Evolutionary conservation across 2,329 filamentous ascomycete species (phyloP).

Genomic region (Harringtonia lauricola): DNA sequence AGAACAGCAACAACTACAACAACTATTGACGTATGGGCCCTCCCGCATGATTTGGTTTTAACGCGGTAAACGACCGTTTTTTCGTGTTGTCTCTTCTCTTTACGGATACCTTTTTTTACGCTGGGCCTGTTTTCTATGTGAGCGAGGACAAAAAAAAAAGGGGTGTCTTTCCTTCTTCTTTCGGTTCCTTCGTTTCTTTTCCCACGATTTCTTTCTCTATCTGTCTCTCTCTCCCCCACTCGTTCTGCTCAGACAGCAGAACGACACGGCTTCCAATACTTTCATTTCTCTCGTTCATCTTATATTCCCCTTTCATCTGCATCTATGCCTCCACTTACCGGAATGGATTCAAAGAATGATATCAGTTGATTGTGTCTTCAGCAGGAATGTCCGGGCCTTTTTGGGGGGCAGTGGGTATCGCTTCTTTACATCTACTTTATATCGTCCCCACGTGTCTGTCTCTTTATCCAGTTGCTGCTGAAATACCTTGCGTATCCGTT

Average conservation of each 20-base stretch:
- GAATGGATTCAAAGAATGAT: conserved; percentile 2
- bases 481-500: conserved; percentile 1
- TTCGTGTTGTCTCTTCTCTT: not conserved
- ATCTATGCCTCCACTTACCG: not conserved
- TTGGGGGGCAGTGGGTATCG: not conserved
- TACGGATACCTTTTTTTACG: not conserved
- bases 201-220: not conserved
- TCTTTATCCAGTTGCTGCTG: not conserved
- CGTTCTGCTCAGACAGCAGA: not conserved
- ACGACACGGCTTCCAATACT: not conserved
- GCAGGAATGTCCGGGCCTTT: conserved; percentile 1
- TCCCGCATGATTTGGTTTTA: not conserved
- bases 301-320: not conserved
- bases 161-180: not conserved
- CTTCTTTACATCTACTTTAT: not conserved
- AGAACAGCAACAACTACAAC: too few relatives aligned
- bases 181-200: not conserved
- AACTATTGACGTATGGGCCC: too few relatives aligned
- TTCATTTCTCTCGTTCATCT: not conserved
- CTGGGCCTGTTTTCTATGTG: too few relatives aligned
- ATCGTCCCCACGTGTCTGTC: not conserved
- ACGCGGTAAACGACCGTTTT: not conserved
- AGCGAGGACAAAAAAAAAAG: too few relatives aligned
- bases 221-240: not conserved
- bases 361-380: not conserved